Conservation (phyloP, 192 early-diverging fungal species). For the Mycoemilia scoparia region DNA sequence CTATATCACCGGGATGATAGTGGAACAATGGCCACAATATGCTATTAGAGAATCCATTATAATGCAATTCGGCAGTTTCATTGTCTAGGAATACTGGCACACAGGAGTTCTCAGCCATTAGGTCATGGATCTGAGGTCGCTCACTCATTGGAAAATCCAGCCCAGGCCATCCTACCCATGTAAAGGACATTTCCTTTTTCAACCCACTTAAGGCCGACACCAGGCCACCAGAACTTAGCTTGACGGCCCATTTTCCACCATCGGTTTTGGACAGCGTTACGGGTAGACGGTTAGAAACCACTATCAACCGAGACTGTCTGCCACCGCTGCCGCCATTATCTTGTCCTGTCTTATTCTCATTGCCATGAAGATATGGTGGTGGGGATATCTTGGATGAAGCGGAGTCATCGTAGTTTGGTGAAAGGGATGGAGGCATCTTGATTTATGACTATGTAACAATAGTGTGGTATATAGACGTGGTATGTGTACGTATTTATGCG, state of each 20-base stretch:
- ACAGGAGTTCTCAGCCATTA: constrained; percentile 67
- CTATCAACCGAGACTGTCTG: constrained; percentile 42
- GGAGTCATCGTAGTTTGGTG: no score
- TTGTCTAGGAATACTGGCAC: constrained; percentile 90
- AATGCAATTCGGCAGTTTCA: constrained; percentile 85
- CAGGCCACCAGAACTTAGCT: constrained; percentile 86
- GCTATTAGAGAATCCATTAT: constrained; percentile 98
- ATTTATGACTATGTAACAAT: no score
- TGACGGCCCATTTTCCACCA: constrained; percentile 40
- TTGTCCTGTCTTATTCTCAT: no score
- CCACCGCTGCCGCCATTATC: no score
- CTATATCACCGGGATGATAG: constrained; percentile 97
- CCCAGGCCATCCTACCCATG: constrained; percentile 99
- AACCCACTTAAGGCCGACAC: constrained; percentile 88
- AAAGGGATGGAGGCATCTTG: no score
- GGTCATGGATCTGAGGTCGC: constrained; percentile 40
- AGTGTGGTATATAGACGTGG: no score
- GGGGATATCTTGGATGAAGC: no score
- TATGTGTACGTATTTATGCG: no score
- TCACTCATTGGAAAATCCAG: constrained; percentile 71
- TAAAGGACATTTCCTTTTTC: constrained; percentile 88
- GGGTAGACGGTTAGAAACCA: constrained; percentile 93
- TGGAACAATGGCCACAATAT: constrained; percentile 99
- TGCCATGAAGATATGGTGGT: no score
- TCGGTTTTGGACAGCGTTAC: constrained; percentile 45